Evolutionary conservation across 352 stramenopile genomes (phyloP).

Genomic region (Elongisporangium anandrum): DNA sequence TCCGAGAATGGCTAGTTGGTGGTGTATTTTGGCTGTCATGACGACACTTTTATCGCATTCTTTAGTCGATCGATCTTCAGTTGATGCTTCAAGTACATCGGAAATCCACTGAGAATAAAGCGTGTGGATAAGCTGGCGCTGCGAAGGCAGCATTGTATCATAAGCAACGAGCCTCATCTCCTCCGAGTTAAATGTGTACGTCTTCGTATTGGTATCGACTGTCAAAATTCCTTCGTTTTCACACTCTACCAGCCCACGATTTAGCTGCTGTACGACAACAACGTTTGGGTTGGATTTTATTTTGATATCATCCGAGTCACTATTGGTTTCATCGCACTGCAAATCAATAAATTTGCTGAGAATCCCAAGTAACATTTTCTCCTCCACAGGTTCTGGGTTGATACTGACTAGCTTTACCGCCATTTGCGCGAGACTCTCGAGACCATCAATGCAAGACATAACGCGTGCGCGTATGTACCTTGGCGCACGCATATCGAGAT

Average conservation of each 20-base stretch:
- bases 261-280: slow-evolving; percentile 42
- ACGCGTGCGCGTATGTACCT: slow-evolving; percentile 68
- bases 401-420: slow-evolving; percentile 67
- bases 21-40: slow-evolving; percentile 15
- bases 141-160: slow-evolving; percentile 50
- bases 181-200: slow-evolving; percentile 62
- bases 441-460: slow-evolving; percentile 58
- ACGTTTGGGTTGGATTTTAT: slow-evolving; percentile 33
- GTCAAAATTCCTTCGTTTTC: slow-evolving; percentile 41
- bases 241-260: slow-evolving; percentile 53
- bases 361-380: slow-evolving; percentile 53
- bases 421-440: slow-evolving; percentile 52
- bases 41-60: too few species aligned
- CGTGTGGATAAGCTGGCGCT: slow-evolving; percentile 55
- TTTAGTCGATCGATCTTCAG: too few species aligned
- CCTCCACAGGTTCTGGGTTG: slow-evolving; percentile 55
- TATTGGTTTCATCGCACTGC: slow-evolving; percentile 14
- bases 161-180: slow-evolving; percentile 51
- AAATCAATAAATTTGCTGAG: slow-evolving; percentile 36
- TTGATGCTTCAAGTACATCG: neutral
- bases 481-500: slow-evolving; percentile 68
- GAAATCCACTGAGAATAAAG: slow-evolving; percentile 23
- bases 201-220: slow-evolving; percentile 45
- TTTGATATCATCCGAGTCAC: slow-evolving; percentile 20
- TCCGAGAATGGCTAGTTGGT: slow-evolving; percentile 57